Conservation (phyloP, 768 basidiomycete species). For the Tricholoma furcatifolium region DNA sequence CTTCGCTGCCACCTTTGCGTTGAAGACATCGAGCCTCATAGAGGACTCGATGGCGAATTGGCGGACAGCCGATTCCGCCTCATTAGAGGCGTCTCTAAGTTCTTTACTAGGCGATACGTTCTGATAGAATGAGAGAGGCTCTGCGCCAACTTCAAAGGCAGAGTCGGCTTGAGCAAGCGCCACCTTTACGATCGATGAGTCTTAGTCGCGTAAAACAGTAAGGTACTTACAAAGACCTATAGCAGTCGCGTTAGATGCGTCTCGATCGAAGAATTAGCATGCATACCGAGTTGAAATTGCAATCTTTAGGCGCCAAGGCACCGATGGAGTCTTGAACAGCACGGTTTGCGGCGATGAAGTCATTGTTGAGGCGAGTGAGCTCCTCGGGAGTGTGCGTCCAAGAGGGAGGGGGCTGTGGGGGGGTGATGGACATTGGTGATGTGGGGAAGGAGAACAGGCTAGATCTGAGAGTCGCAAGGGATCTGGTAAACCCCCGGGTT, state of each 20-base stretch:
- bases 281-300: slow-evolving; percentile 66
- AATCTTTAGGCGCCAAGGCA: slow-evolving; percentile 51
- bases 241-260: slow-evolving; percentile 5
- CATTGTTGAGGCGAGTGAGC: slow-evolving; percentile 54
- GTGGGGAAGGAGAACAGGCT: slow-evolving; percentile 28
- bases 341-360: slow-evolving; percentile 56
- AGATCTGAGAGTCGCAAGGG: slow-evolving; percentile 28
- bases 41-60: slow-evolving; percentile 74
- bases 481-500: slow-evolving; percentile 20
- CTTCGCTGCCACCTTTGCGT: slow-evolving; percentile 67
- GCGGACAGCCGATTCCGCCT: slow-evolving; percentile 66
- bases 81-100: slow-evolving; percentile 80
- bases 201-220: not conserved
- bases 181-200: slow-evolving; percentile 33
- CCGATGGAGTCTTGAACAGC: slow-evolving; percentile 58
- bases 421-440: slow-evolving; percentile 43
- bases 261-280: not conserved
- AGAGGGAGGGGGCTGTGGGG: slow-evolving; percentile 63
- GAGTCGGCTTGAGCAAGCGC: slow-evolving; percentile 63
- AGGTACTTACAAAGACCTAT: slow-evolving; percentile 70
- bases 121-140: slow-evolving; percentile 77
- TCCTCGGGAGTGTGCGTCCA: slow-evolving; percentile 71
- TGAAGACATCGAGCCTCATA: slow-evolving; percentile 81
- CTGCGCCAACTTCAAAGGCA: slow-evolving; percentile 44
- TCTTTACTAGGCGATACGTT: slow-evolving; percentile 74